phyloP scores from a whole-genome alignment of 2,329 filamentous ascomycete species.

The Colletotrichum kahawae region DNA sequence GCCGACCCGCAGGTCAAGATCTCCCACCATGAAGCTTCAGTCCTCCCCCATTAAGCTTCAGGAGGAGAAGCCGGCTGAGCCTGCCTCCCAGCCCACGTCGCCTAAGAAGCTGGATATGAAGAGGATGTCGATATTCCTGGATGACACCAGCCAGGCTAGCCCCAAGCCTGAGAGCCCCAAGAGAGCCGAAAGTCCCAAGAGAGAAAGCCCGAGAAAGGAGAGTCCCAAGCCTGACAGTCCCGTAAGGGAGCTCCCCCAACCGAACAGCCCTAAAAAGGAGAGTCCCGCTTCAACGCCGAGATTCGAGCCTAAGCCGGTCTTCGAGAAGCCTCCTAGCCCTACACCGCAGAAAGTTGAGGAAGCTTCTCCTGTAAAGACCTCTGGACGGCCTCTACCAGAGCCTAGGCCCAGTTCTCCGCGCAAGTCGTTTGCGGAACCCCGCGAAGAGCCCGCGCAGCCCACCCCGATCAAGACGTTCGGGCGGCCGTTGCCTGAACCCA shows the following conservation, averaged over 20 bases:
- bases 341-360: conserved; percentile 19
- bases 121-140: conserved; percentile 63
- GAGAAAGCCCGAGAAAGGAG: not conserved
- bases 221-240: not conserved
- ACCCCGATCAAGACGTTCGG: conserved; percentile 41
- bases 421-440: conserved; percentile 21
- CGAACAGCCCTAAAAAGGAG: conserved; percentile 24
- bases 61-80: conserved; percentile 34
- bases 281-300: conserved; percentile 4
- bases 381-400: conserved; percentile 33
- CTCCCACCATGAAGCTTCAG: conserved; percentile 18
- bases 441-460: conserved; percentile 31
- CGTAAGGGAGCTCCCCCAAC: not conserved
- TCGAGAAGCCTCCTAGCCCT: conserved; percentile 14
- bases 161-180: conserved; percentile 21
- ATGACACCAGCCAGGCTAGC: conserved; percentile 40
- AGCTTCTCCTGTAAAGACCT: conserved; percentile 40
- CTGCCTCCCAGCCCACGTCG: conserved; percentile 48
- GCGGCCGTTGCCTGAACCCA: conserved; percentile 30
- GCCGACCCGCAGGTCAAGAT: conserved; percentile 14
- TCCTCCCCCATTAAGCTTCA: conserved; percentile 10
- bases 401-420: conserved; percentile 28
- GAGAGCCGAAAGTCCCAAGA: conserved; percentile 11
- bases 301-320: conserved; percentile 18
- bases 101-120: conserved; percentile 65